Base-by-base conservation (phyloP, 1,284 basidiomycete species). In the Apiotrichum gamsii region DNA sequence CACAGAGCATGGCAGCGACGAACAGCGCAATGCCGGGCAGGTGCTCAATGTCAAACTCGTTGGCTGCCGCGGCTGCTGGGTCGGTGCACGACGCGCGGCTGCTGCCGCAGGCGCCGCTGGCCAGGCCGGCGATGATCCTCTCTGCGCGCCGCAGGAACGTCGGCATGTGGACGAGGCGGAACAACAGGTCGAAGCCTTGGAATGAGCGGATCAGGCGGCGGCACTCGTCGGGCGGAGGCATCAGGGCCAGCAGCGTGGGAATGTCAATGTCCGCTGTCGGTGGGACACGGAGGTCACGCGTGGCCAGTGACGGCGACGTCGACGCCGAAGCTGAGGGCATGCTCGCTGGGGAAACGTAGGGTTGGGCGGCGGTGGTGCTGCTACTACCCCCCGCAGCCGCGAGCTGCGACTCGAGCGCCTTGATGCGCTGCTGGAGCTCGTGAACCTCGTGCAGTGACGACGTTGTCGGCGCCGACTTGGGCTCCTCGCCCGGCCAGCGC, bases 91-190 rank as follows among this genome's bases (percentile, higher is more conserved):
- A 28, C 8, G 25, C 25, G 11, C 8, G 8, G 11, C 25, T 11
- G 8, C 8, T 11, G 18, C 25, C 25, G 25, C 6, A 11, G 25
- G 25, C 25, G 25, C 25, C 8, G 25, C 25, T 28, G 25, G 23
- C 9, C 5, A 39, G 10, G 18, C 5, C 13, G 13, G 44, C 16
- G 14, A 45, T 45, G 8, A 28, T 5, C 9, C 18, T 36, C 31
- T 45, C 44, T 30, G 37, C 37, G 1, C 38, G 44, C 14, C 44
- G 30, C 24, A 21, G 31, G 21, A 45, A 45, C 31, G 37, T 45
- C 14, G 44, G 44, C 14, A 14, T 23, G 44, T 45, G 44, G 3
- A 45, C 44, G 15, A 45, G 31, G 2, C 44, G 37, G 31, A 45
- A 45, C 30, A 45, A 32, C 18, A 45, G 29, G 32, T 45, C 44